Conservation (phyloP, 805 yeast species). For the Maudiozyma bulderi region DNA sequence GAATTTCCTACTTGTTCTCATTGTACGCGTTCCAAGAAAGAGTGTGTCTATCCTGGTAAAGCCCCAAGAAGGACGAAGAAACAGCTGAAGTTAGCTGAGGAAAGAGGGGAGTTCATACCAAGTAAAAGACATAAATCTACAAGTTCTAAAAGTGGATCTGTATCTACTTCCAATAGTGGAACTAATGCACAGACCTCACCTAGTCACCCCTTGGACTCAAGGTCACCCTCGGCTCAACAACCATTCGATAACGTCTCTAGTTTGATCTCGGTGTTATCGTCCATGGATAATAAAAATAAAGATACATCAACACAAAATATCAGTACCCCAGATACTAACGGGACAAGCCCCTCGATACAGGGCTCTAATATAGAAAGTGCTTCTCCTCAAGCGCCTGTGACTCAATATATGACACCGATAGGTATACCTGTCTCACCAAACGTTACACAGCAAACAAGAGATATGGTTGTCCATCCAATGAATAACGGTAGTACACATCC, state of each 20-base stretch:
- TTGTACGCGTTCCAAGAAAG: conserved; percentile 30
- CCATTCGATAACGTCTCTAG: conserved; percentile 13
- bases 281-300: neutral
- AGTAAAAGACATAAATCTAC: conserved; percentile 6
- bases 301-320: neutral
- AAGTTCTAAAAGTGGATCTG: neutral
- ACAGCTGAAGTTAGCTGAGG: conserved; percentile 19
- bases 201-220: neutral
- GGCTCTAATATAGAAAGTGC: neutral
- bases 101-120: conserved; percentile 18
- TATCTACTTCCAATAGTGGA: neutral
- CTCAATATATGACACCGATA: neutral
- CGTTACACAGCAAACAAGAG: neutral
- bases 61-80: conserved; percentile 33
- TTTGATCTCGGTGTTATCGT: conserved; percentile 10
- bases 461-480: neutral
- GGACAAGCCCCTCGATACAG: neutral
- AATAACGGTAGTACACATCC: neutral
- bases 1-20: conserved; percentile 36
- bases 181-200: neutral
- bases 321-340: neutral
- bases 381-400: neutral
- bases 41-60: conserved; percentile 37
- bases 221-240: neutral
- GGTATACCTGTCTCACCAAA: neutral